Conservation (phyloP, 1,284 basidiomycete genomes). For the Xerocomus minutiporus region DNA sequence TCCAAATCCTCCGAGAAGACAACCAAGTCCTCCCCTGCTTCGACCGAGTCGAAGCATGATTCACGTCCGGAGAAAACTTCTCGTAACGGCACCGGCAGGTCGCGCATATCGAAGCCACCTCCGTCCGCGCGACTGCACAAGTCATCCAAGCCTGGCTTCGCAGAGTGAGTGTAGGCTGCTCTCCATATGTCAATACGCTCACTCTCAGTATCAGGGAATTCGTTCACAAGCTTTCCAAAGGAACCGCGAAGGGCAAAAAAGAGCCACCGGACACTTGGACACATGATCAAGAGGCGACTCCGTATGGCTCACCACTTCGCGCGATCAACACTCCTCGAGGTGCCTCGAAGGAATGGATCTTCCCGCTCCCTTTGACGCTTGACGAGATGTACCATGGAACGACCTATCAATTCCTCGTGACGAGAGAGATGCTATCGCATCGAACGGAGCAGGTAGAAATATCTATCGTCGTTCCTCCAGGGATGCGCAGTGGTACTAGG, state of each 20-base stretch:
- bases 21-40: slow-evolving; percentile 2
- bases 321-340: slow-evolving; percentile 37
- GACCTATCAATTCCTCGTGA: slow-evolving; percentile 77
- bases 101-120: slow-evolving; percentile 23
- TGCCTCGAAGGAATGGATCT: slow-evolving; percentile 49
- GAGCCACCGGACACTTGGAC: slow-evolving; percentile 15
- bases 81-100: slow-evolving; percentile 8
- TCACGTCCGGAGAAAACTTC: slow-evolving; percentile 14
- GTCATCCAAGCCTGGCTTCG: slow-evolving; percentile 21
- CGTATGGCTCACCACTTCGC: slow-evolving; percentile 34
- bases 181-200: slow-evolving; percentile 3
- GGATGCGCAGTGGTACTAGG: slow-evolving; percentile 68
- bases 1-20: slow-evolving; percentile 16
- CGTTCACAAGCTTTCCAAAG: slow-evolving; percentile 27
- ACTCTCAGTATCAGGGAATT: slow-evolving; percentile 23
- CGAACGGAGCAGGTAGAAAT: slow-evolving; percentile 70
- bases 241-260: slow-evolving; percentile 3
- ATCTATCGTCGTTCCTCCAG: slow-evolving; percentile 71
- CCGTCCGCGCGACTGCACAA: slow-evolving; percentile 19
- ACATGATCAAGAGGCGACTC: slow-evolving; percentile 32
- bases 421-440: slow-evolving; percentile 60
- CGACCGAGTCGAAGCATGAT: slow-evolving; percentile 5
- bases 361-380: slow-evolving; percentile 72
- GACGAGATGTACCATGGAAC: slow-evolving; percentile 85
- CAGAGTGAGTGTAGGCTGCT: slow-evolving; percentile 24